Percentiles rank a stretch among this genome's conserved stretches.
These are phyloP conservation scores for Primulina huaijiensis DNA, from an alignment of 257 asterid genomes.

Conservation along the genomic window DNA sequence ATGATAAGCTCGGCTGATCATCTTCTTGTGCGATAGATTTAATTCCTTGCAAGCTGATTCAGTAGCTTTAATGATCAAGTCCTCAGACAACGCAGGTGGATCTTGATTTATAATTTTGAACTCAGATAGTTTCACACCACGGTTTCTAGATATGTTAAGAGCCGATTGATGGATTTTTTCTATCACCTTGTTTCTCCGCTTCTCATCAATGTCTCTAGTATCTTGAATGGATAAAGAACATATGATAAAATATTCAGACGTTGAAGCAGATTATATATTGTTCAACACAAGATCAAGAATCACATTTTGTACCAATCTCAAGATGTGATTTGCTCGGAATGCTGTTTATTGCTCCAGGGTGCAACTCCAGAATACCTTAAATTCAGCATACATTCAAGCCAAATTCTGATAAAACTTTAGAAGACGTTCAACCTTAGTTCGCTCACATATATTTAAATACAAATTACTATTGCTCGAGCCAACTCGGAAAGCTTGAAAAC, in stretches of 20 bases:
- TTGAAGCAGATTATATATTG: not conserved
- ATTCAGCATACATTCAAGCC: not conserved
- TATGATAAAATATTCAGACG: not conserved
- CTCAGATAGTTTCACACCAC: constrained; percentile 63
- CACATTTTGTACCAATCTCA: constrained; percentile 60
- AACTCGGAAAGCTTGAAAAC: not conserved
- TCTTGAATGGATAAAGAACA: constrained; percentile 39
- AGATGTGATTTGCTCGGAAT: constrained; percentile 92
- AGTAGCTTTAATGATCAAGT: constrained; percentile 58
- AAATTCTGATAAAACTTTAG: not conserved
- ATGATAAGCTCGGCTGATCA: constrained; percentile 97
- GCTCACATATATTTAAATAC: too few species aligned
- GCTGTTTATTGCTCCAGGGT: constrained; percentile 98
- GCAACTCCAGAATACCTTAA: constrained; percentile 83
- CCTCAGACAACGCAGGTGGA: constrained; percentile 84
- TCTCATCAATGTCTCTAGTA: constrained; percentile 84
- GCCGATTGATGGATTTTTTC: constrained; percentile 70
- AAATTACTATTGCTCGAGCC: not conserved
- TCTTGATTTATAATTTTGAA: constrained; percentile 84
- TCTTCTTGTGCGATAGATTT: constrained; percentile 73
- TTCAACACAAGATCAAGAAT: constrained; percentile 10
- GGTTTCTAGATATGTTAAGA: constrained; percentile 47
- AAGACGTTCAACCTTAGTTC: not conserved
- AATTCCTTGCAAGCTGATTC: constrained; percentile 74
- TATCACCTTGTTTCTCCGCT: constrained; percentile 64